Conservation (phyloP, 345 rosid genomes). For the Syzygium grande region DNA sequence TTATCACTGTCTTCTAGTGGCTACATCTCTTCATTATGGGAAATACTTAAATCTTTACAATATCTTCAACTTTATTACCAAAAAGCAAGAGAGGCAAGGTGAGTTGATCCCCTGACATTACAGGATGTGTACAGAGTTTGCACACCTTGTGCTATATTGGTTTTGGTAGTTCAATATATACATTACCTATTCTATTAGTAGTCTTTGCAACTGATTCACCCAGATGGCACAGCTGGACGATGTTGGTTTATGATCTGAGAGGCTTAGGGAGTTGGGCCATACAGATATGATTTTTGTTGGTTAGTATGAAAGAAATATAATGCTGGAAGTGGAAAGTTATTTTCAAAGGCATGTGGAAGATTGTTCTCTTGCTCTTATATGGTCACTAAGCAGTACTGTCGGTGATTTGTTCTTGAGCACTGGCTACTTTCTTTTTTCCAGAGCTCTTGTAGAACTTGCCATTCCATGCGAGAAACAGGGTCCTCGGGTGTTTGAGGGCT, state of each 20-base stretch:
- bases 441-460: conserved; percentile 74
- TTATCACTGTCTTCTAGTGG: background rate
- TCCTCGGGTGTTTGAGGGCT: conserved; percentile 70
- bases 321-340: background rate
- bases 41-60: background rate
- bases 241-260: background rate
- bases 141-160: background rate
- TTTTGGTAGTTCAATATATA: background rate
- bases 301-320: background rate
- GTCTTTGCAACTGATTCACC: background rate
- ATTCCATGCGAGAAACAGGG: conserved; percentile 83
- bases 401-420: background rate
- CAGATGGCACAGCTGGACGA: background rate
- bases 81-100: background rate
- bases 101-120: background rate
- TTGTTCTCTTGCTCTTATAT: background rate
- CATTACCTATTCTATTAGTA: background rate
- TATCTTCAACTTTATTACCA: background rate
- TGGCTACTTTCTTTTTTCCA: conserved; percentile 14
- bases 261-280: background rate
- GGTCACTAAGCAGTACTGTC: background rate
- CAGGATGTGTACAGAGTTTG: background rate
- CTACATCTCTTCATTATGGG: background rate
- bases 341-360: background rate
- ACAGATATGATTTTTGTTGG: background rate